phyloP scores from a whole-genome alignment of 352 stramenopile species.

The Thalassiosira hispida region DNA sequence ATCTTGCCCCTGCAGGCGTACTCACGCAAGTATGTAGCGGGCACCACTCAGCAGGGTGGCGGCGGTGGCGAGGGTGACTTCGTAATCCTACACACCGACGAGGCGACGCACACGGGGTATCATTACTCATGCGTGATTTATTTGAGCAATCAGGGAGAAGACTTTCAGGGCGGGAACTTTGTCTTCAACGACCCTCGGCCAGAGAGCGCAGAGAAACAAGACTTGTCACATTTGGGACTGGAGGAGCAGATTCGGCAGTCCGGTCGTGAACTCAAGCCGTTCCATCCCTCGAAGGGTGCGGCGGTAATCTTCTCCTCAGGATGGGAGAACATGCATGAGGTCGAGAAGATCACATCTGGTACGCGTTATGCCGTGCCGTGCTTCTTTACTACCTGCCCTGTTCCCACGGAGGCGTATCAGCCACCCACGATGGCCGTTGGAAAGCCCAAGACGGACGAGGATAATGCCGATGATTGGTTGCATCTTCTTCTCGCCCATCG shows the following conservation, averaged over 20 bases:
- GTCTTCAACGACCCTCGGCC: slow-evolving; percentile 55
- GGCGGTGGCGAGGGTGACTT: slow-evolving; percentile 54
- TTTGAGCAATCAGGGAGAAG: slow-evolving; percentile 55
- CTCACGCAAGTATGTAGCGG: slow-evolving; percentile 57
- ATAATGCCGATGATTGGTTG: slow-evolving; percentile 65
- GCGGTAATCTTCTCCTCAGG: slow-evolving; percentile 60
- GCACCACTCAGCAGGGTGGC: slow-evolving; percentile 52
- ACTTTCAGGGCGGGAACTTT: slow-evolving; percentile 61
- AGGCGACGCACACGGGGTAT: slow-evolving; percentile 53
- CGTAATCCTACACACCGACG: slow-evolving; percentile 56
- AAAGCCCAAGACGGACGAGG: slow-evolving; percentile 54
- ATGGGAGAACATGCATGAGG: slow-evolving; percentile 68
- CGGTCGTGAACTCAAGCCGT: slow-evolving; percentile 48
- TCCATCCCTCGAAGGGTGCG: slow-evolving; percentile 29
- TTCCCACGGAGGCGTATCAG: slow-evolving; percentile 49
- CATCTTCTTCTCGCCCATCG: slow-evolving; percentile 57
- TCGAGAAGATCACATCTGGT: slow-evolving; percentile 51
- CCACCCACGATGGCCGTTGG: slow-evolving; percentile 44
- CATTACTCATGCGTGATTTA: slow-evolving; percentile 65
- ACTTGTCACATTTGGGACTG: slow-evolving; percentile 6
- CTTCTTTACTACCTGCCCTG: slow-evolving; percentile 66
- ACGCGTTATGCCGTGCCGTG: slow-evolving; percentile 30
- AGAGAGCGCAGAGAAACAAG: slow-evolving; percentile 17
- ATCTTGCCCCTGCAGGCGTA: slow-evolving; percentile 58
- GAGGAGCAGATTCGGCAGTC: slow-evolving; percentile 38